Conservation (phyloP, 2,329 filamentous ascomycete species). For the Talaromyces amestolkiae region DNA sequence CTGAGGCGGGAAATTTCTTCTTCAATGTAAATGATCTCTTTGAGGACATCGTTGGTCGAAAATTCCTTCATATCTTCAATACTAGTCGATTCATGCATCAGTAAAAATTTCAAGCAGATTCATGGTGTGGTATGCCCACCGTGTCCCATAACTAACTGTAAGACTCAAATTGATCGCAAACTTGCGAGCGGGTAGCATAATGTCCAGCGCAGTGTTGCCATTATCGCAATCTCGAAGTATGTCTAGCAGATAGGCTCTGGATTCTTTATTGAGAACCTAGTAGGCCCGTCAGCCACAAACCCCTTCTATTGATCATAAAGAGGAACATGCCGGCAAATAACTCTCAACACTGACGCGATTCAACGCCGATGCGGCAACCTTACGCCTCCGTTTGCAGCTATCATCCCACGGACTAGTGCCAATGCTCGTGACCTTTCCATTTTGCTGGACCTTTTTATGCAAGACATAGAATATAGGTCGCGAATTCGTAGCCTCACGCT, state of each 20-base stretch:
- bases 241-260: background rate
- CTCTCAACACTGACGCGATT: background rate
- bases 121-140: background rate
- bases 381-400: background rate
- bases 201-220: background rate
- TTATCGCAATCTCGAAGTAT: background rate
- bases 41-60: background rate
- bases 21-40: background rate
- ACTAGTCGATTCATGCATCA: background rate
- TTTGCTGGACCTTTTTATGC: background rate
- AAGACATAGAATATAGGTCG: background rate
- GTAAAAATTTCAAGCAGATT: background rate
- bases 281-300: background rate
- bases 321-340: background rate
- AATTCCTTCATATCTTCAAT: background rate
- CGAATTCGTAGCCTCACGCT: background rate
- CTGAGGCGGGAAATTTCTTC: background rate
- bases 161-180: background rate
- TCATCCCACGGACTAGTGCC: background rate
- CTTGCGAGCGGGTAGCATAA: background rate
- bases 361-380: background rate
- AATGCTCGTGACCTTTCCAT: background rate
- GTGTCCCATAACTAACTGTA: background rate
- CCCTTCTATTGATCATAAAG: background rate
- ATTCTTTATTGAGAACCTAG: background rate